Base-by-base conservation (phyloP, 1,139 yeast genomes). In the Hyphopichia khmerensis region DNA sequence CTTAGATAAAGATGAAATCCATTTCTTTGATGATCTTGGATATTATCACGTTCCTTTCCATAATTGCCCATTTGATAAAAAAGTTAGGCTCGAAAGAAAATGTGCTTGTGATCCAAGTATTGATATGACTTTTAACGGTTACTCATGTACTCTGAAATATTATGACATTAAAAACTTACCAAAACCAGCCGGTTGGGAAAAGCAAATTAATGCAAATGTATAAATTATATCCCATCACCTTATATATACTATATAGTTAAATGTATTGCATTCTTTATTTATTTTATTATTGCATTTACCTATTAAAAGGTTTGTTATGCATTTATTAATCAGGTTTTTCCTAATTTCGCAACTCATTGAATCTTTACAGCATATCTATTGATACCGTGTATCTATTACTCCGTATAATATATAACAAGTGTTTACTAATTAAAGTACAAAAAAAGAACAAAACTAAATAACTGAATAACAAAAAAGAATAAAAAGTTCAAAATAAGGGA, bases 41-140 rank as follows among this genome's bases (percentile, higher is more conserved):
- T 87, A 87, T 66, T 84, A 71, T 62, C 96, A 89, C 57, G 84
- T 80, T 49, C 89, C 88, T 15, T 84, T 85, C 76, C 69, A 75
- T 48, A 83, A 87, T 60, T 87, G 95, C 69, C 95, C 95, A 1
- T 74, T 81, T 45, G 84, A 85, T 53, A 75, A 73, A 34, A 71
- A 66, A 30, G 61, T 78, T 34, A 77, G 83, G 59, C 49, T 59
- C 39, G 63, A 66, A 30, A 77, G 80, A 60, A 82, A 75, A 55
- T 87, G 96, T 72, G 71, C 75, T 43, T 87, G 96, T 69, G 67
- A 84, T 53, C 90, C 91, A 15, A 61, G 65, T 4, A 74, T 84
- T 17, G 96, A 89, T 67, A 86, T 90, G 67, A 84, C 96, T 37
- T 90, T 90, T 87, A 79, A 79, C 59, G 88, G 84, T 33, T 91